A percentile compares a stretch with the other conserved stretches of the same genome.
These are phyloP conservation scores for Thecaphora thlaspeos DNA, from an alignment of 1,284 basidiomycete species.

Conservation along the genomic window DNA sequence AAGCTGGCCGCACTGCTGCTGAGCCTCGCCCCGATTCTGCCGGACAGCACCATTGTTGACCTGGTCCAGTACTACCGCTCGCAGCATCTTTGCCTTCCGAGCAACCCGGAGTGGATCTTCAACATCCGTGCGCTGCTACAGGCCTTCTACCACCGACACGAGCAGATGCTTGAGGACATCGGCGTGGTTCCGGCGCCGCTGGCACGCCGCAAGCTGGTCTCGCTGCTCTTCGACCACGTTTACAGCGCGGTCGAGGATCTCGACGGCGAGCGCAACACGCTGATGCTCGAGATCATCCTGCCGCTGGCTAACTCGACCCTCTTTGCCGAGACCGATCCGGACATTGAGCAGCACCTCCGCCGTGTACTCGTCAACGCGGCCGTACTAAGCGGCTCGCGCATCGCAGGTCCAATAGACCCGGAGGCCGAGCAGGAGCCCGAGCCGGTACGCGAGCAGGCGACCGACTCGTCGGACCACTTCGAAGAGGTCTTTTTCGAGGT, in stretches of 20 bases:
- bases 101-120: slow-evolving; percentile 47
- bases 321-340: slow-evolving; percentile 29
- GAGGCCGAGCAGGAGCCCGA: slow-evolving; percentile 13
- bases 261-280: slow-evolving; percentile 34
- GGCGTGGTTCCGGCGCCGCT: slow-evolving; percentile 5
- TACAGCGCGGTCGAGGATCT: slow-evolving; percentile 52
- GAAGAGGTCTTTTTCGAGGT: slow-evolving; percentile 40
- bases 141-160: slow-evolving; percentile 48
- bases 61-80: slow-evolving; percentile 45
- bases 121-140: slow-evolving; percentile 46
- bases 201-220: slow-evolving; percentile 38
- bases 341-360: slow-evolving; percentile 35
- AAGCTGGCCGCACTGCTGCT: slow-evolving; percentile 44
- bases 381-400: slow-evolving; percentile 33
- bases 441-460: slow-evolving; percentile 3
- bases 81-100: slow-evolving; percentile 51
- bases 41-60: slow-evolving; percentile 41
- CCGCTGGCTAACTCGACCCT: slow-evolving; percentile 44
- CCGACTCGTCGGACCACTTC: slow-evolving; percentile 11
- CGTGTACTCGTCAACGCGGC: slow-evolving; percentile 50
- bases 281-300: slow-evolving; percentile 47
- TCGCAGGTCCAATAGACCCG: slow-evolving; percentile 26
- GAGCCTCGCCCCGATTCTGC: slow-evolving; percentile 47
- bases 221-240: slow-evolving; percentile 49
- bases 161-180: slow-evolving; percentile 3